Evolutionary conservation across 129 eudicot genomes (phyloP).

Genomic region (Oenanthe sinensis): DNA sequence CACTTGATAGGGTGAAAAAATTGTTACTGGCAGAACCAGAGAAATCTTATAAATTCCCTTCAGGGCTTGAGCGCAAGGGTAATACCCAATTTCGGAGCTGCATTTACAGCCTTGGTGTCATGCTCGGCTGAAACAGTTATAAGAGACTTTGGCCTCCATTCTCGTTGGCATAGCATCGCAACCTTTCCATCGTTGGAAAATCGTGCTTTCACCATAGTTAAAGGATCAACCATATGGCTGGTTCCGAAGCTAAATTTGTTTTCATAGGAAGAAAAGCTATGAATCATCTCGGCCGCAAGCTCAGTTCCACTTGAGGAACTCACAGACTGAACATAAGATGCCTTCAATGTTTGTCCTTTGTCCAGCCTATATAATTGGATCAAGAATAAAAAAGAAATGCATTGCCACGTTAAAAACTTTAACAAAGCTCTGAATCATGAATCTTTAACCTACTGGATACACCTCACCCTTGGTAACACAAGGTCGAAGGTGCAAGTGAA

Average conservation of each 20-base stretch:
- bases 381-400: not conserved
- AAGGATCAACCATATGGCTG: conserved; percentile 51
- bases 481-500: no score
- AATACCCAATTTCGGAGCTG: conserved; percentile 60
- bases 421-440: not conserved
- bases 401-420: not conserved
- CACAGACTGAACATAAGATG: conserved; percentile 71
- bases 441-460: not conserved
- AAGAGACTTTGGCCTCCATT: conserved; percentile 93
- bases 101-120: conserved; percentile 50
- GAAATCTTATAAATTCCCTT: conserved; percentile 7
- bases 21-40: not conserved
- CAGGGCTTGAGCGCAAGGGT: conserved; percentile 71
- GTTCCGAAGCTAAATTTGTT: conserved; percentile 74
- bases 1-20: conserved; percentile 1
- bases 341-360: conserved; percentile 77
- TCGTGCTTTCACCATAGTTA: conserved; percentile 53
- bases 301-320: conserved; percentile 49
- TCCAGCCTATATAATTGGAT: conserved; percentile 43
- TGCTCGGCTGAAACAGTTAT: conserved; percentile 71
- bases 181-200: conserved; percentile 53
- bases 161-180: conserved; percentile 66
- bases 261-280: conserved; percentile 42
- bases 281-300: conserved; percentile 82
- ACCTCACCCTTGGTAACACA: no score